phyloP scores from a whole-genome alignment of 2,329 filamentous ascomycete species.

The Colletotrichum orchidophilum region DNA sequence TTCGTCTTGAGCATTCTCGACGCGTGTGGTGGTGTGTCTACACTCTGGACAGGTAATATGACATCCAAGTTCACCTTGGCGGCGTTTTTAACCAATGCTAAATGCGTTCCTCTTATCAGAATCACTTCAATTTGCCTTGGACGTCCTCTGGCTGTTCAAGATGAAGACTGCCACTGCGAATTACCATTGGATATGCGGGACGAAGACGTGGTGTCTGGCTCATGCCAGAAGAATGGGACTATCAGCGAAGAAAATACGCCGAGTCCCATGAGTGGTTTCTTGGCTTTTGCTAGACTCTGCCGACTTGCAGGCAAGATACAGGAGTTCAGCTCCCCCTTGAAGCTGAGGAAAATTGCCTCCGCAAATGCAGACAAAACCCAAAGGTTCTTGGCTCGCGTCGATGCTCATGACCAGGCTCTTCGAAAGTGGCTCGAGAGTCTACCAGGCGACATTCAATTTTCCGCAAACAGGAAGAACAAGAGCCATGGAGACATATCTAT shows the following conservation, averaged over 20 bases:
- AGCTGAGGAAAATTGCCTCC: slow-evolving; percentile 27
- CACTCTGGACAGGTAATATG: slow-evolving; percentile 39
- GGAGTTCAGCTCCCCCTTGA: slow-evolving; percentile 36
- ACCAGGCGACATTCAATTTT: slow-evolving; percentile 40
- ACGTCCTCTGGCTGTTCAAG: slow-evolving; percentile 41
- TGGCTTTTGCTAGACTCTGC: slow-evolving; percentile 40
- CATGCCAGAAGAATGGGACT: not conserved
- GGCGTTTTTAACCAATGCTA: not conserved
- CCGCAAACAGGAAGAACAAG: slow-evolving; percentile 33
- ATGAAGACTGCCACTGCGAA: slow-evolving; percentile 42
- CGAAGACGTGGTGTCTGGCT: slow-evolving; percentile 37
- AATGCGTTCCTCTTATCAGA: slow-evolving; percentile 15
- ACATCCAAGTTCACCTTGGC: not conserved
- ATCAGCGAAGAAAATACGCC: not conserved
- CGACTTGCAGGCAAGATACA: slow-evolving; percentile 40
- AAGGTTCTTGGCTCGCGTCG: slow-evolving; percentile 29
- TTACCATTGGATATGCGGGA: slow-evolving; percentile 39
- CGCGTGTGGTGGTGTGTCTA: slow-evolving; percentile 44
- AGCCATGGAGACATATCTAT: slow-evolving; percentile 33
- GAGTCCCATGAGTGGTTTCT: slow-evolving; percentile 37
- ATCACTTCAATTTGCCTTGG: slow-evolving; percentile 42
- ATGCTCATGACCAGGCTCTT: slow-evolving; percentile 33
- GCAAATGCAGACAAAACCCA: not conserved
- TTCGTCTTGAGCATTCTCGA: slow-evolving; percentile 37
- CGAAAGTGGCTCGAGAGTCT: slow-evolving; percentile 36